Percentiles rank a stretch among this genome's conserved stretches.
Evolutionary conservation across 2,329 filamentous ascomycete species (phyloP).

Genomic region (Myriangium duriaei): DNA sequence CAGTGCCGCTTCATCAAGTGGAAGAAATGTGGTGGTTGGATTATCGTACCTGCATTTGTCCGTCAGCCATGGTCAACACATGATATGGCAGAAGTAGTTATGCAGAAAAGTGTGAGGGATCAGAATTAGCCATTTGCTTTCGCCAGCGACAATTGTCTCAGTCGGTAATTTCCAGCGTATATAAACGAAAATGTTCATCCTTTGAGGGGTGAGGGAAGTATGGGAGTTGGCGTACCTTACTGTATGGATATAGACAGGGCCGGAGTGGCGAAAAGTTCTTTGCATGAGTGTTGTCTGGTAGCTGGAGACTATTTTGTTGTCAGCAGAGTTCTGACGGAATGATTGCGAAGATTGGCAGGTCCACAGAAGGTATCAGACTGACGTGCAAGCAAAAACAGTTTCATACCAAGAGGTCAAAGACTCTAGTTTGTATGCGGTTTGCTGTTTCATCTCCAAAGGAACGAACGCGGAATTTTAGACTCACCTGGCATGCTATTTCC

Average conservation of each 20-base stretch:
- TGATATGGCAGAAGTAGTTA: too few relatives aligned
- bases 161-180: slow-evolving; percentile 96
- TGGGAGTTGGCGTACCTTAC: slow-evolving; percentile 1
- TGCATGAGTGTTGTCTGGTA: slow-evolving; percentile 1
- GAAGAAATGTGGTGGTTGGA: background rate
- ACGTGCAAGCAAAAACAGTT: slow-evolving; percentile 68
- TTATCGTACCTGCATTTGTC: slow-evolving; percentile 12
- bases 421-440: slow-evolving; percentile 78
- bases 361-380: slow-evolving; percentile 57
- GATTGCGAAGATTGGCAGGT: background rate
- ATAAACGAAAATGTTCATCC: slow-evolving; percentile 42
- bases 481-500: slow-evolving; percentile 5
- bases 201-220: slow-evolving; percentile 7
- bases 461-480: background rate
- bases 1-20: slow-evolving; percentile 17
- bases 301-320: background rate
- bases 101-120: slow-evolving; percentile 31
- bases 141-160: slow-evolving; percentile 62
- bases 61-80: slow-evolving; percentile 7
- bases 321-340: too few relatives aligned
- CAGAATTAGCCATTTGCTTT: slow-evolving; percentile 81
- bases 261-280: background rate
- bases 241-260: slow-evolving; percentile 1
- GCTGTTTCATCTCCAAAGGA: slow-evolving; percentile 57
- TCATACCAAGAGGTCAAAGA: slow-evolving; percentile 85